phyloP scores from a whole-genome alignment of 129 eudicot species.

The Pseudognaphalium luteoalbum region DNA sequence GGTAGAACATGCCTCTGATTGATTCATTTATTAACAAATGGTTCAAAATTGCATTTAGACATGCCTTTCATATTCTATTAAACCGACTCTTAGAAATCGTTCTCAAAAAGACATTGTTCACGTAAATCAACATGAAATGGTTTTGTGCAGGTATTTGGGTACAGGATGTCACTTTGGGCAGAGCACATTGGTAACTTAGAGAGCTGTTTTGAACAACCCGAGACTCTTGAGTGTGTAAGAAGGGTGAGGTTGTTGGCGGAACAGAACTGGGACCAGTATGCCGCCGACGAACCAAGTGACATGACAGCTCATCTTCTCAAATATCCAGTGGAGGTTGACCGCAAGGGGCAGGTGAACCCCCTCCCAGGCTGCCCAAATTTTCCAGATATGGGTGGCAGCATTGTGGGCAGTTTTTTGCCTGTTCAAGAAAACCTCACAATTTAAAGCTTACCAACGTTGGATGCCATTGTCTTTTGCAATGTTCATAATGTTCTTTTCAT shows the following conservation, averaged over 20 bases:
- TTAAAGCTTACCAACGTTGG: not conserved
- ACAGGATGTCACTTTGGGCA: conserved; percentile 1
- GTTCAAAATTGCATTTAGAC: not conserved
- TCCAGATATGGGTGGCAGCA: not conserved
- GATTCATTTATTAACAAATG: not conserved
- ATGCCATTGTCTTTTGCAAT: not conserved
- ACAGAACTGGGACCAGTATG: not conserved
- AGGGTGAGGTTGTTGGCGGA: not conserved
- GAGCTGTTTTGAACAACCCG: not conserved
- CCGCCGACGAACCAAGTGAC: not conserved
- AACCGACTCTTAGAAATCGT: too few relatives aligned
- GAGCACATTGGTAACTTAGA: not conserved
- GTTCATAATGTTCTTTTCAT: not conserved
- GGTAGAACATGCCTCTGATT: not conserved
- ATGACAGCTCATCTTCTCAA: not conserved
- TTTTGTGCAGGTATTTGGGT: conserved; percentile 3
- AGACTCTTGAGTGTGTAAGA: conserved; percentile 1
- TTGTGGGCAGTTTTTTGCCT: not conserved
- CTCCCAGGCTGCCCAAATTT: not conserved
- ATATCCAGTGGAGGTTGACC: not conserved
- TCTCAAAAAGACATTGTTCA: too few relatives aligned
- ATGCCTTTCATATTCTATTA: too few relatives aligned
- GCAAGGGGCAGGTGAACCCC: not conserved
- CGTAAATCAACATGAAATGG: not conserved
- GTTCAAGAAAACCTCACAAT: conserved; percentile 16